Conservation (phyloP, 2,329 filamentous ascomycete genomes). For the Calonectria pteridis region DNA sequence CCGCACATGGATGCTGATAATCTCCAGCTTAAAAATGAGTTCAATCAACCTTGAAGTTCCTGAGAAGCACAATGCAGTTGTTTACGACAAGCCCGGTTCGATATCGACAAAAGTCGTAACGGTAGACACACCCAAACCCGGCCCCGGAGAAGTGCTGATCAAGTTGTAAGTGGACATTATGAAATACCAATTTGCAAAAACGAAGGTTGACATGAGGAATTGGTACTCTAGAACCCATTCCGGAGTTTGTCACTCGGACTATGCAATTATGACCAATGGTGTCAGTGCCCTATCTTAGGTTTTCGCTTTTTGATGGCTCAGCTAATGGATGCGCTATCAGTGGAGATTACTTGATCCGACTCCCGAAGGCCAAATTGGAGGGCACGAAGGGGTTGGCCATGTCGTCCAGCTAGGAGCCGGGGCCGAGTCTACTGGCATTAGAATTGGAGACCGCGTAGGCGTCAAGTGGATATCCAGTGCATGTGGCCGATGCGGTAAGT, state of each 20-base stretch:
- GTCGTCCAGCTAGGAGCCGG: slow-evolving; percentile 3
- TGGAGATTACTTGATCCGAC: slow-evolving; percentile 3
- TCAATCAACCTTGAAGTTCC: neutral
- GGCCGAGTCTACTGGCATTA: neutral
- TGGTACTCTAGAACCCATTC: neutral
- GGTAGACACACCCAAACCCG: slow-evolving; percentile 10
- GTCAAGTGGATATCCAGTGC: neutral
- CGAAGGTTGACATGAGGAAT: neutral
- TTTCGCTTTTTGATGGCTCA: neutral
- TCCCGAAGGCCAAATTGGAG: slow-evolving; percentile 12
- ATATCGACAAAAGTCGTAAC: slow-evolving; percentile 15
- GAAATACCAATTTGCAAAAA: neutral
- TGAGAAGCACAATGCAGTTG: slow-evolving; percentile 9
- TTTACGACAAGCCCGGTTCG: slow-evolving; percentile 12
- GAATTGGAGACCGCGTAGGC: neutral
- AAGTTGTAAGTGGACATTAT: neutral
- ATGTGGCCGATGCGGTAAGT: slow-evolving; percentile 10
- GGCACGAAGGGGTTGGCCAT: slow-evolving; percentile 17
- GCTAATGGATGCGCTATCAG: neutral
- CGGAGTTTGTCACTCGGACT: slow-evolving; percentile 18
- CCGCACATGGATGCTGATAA: neutral
- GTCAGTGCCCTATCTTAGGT: neutral
- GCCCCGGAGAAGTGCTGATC: slow-evolving; percentile 8
- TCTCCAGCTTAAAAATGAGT: neutral
- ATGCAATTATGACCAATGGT: slow-evolving; percentile 6